Percentiles rank a stretch among this genome's conserved stretches.
Conservation (phyloP, 179 eudicot genomes). For the Camellia oleifera region DNA sequence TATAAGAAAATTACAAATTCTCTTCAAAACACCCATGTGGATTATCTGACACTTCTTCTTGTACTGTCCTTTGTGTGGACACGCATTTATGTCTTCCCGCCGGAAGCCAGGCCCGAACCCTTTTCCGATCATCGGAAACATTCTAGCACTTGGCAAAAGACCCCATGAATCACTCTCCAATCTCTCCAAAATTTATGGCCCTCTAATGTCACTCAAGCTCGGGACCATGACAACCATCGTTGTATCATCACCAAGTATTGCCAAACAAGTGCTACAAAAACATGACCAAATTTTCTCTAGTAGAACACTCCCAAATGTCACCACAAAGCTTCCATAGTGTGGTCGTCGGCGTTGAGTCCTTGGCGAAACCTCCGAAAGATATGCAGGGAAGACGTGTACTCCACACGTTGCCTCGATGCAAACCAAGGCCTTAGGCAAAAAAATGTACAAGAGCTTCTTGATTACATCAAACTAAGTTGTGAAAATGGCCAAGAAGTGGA, state of each 20-base stretch:
- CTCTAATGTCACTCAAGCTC: conserved; percentile 29
- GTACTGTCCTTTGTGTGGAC: too few species aligned
- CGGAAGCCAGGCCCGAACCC: too few species aligned
- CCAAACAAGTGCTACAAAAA: conserved; percentile 13
- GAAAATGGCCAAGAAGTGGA: background rate
- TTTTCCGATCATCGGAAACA: too few species aligned
- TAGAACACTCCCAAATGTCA: conserved; percentile 3
- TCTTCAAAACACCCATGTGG: too few species aligned
- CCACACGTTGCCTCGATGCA: background rate
- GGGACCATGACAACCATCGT: conserved; percentile 33
- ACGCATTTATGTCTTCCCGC: too few species aligned
- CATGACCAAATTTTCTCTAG: conserved; percentile 9
- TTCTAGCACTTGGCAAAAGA: too few species aligned
- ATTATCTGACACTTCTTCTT: too few species aligned
- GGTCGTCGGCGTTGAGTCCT: background rate
- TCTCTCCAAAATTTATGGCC: conserved; percentile 24
- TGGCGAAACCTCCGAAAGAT: conserved; percentile 9
- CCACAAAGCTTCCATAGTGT: conserved; percentile 10
- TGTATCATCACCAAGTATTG: conserved; percentile 27
- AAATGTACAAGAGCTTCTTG: conserved; percentile 22
- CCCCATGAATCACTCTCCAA: too few species aligned
- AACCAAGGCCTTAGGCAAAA: conserved; percentile 1
- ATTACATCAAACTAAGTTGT: background rate
- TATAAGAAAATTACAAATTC: too few species aligned
- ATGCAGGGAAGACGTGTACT: conserved; percentile 4